Evolutionary conservation across 768 basidiomycete genomes (phyloP).

Genomic region (Tulasnella sp.): DNA sequence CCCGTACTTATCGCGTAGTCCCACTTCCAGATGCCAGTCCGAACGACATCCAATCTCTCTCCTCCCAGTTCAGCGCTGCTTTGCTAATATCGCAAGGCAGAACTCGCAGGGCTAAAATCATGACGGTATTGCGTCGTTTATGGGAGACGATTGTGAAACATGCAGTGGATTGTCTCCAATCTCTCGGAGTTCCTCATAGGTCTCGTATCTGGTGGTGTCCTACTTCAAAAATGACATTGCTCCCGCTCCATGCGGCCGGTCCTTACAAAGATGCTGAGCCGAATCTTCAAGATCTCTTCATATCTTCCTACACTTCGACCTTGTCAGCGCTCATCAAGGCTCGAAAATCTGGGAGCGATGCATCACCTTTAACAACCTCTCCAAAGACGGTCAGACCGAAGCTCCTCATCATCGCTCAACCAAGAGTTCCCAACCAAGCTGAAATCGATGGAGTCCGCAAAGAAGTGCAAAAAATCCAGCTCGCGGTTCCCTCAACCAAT

Average conservation of each 20-base stretch:
- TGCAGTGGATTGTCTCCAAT: background rate
- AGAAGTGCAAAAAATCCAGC: too few species aligned
- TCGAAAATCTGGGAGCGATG: conserved; percentile 1
- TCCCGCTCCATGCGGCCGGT: conserved; percentile 14
- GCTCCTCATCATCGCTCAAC: too few species aligned
- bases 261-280: background rate
- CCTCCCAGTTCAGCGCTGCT: background rate
- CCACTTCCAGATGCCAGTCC: background rate
- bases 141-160: conserved; percentile 11
- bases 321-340: background rate
- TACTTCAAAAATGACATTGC: background rate
- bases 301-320: conserved; percentile 14
- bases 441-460: too few species aligned
- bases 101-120: background rate
- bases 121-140: background rate
- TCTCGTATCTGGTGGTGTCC: conserved; percentile 15
- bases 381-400: too few species aligned
- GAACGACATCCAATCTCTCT: background rate
- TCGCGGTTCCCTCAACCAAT: too few species aligned
- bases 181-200: background rate
- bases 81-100: background rate
- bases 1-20: background rate
- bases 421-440: too few species aligned
- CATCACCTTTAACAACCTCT: too few species aligned
- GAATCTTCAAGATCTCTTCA: conserved; percentile 1